phyloP scores from a whole-genome alignment of 371 early-diverging fungal species.

The Mucor sp. region DNA sequence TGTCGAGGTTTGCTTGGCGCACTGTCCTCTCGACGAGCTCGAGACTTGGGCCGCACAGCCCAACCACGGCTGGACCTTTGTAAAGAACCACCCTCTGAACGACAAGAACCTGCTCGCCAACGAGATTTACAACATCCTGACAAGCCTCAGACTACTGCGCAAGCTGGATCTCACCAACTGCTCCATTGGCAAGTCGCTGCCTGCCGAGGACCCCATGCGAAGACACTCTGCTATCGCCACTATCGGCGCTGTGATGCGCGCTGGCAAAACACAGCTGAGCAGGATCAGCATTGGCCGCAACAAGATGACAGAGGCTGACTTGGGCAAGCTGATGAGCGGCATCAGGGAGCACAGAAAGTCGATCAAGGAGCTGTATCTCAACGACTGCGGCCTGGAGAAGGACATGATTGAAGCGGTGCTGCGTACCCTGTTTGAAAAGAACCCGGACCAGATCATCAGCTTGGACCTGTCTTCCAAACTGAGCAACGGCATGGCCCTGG shows the following conservation, averaged over 20 bases:
- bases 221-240: conserved; percentile 15
- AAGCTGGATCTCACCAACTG: conserved; percentile 39
- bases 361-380: conserved; percentile 32
- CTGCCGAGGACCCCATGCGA: not conserved
- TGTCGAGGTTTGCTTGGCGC: conserved; percentile 27
- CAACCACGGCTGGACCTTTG: conserved; percentile 37
- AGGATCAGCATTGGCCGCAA: conserved; percentile 35
- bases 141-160: conserved; percentile 20
- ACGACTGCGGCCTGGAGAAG: conserved; percentile 27
- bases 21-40: conserved; percentile 26
- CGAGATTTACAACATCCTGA: conserved; percentile 31
- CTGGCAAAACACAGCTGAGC: conserved; percentile 25
- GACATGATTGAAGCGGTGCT: conserved; percentile 34
- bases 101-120: conserved; percentile 28
- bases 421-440: conserved; percentile 15
- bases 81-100: not conserved
- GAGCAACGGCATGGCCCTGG: conserved; percentile 9
- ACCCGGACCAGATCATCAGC: conserved; percentile 15
- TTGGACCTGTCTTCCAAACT: conserved; percentile 27
- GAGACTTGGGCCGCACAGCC: conserved; percentile 30
- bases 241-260: conserved; percentile 25
- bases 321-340: conserved; percentile 28
- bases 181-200: conserved; percentile 22
- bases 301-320: conserved; percentile 24
- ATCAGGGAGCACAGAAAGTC: conserved; percentile 28